phyloP scores from a whole-genome alignment of 2,329 filamentous ascomycete species.

The Uncinocarpus reesii region DNA sequence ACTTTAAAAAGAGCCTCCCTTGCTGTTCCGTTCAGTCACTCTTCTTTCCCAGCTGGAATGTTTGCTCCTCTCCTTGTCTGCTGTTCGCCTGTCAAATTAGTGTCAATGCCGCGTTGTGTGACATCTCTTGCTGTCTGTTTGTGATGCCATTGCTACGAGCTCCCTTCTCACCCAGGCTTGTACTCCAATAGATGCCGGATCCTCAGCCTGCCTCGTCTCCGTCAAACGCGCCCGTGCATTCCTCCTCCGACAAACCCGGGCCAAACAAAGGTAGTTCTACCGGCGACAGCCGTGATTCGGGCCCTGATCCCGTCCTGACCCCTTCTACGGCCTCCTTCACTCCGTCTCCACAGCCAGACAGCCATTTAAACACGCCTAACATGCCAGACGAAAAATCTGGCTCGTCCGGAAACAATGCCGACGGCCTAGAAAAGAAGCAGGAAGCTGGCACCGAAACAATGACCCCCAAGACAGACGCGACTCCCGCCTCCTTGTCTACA shows the following conservation, averaged over 20 bases:
- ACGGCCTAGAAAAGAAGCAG: constrained; percentile 23
- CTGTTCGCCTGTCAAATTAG: background rate
- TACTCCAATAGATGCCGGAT: constrained; percentile 8
- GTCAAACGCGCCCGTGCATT: background rate
- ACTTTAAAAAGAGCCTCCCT: no score
- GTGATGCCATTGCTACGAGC: background rate
- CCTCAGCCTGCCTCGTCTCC: constrained; percentile 3
- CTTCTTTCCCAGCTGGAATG: no score
- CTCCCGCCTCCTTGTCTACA: constrained; percentile 18
- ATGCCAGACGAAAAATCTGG: constrained; percentile 26
- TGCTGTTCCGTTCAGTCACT: no score
- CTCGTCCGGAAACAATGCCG: constrained; percentile 15
- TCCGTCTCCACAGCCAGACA: constrained; percentile 20
- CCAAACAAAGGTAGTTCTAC: background rate
- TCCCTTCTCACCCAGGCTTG: background rate
- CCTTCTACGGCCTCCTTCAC: constrained; percentile 20
- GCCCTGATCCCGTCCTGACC: constrained; percentile 19
- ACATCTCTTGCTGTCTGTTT: background rate
- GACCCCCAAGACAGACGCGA: constrained; percentile 18
- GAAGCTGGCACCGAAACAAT: constrained; percentile 24
- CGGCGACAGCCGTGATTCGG: constrained; percentile 18
- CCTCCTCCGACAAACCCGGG: background rate
- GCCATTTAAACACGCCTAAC: constrained; percentile 10
- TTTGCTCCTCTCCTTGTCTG: background rate
- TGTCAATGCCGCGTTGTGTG: background rate